Percentiles rank a stretch among this genome's conserved stretches.
Evolutionary conservation across 495 filamentous ascomycete genomes (phyloP).

Genomic region (Neurospora sp.): DNA sequence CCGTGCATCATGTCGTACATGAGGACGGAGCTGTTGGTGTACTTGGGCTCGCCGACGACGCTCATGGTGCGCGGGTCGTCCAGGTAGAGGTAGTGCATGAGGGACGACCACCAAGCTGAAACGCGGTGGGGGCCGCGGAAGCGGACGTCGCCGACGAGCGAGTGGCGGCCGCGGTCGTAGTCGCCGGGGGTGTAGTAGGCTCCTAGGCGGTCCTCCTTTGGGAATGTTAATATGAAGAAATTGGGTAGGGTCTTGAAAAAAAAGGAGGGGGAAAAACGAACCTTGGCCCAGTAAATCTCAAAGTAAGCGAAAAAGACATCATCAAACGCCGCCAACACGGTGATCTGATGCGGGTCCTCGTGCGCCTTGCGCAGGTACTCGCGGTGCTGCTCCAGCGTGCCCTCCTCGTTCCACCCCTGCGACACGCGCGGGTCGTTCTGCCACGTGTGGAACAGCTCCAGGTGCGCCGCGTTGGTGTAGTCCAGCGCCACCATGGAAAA

Average conservation of each 20-base stretch:
- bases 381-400: slow-evolving; percentile 51
- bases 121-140: slow-evolving; percentile 57
- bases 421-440: slow-evolving; percentile 64
- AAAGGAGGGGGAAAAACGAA: slow-evolving; percentile 15
- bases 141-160: slow-evolving; percentile 52
- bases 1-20: slow-evolving; percentile 58
- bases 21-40: slow-evolving; percentile 48
- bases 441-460: slow-evolving; percentile 55
- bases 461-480: slow-evolving; percentile 40
- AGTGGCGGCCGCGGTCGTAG: slow-evolving; percentile 60
- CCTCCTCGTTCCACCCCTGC: slow-evolving; percentile 59
- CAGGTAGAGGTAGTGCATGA: slow-evolving; percentile 62
- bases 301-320: slow-evolving; percentile 55
- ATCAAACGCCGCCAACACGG: slow-evolving; percentile 52
- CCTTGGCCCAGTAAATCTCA: slow-evolving; percentile 65
- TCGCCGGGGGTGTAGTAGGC: slow-evolving; percentile 53
- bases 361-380: slow-evolving; percentile 51
- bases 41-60: slow-evolving; percentile 58
- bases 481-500: slow-evolving; percentile 58
- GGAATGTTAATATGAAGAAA: neutral
- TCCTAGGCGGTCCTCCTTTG: slow-evolving; percentile 57
- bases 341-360: slow-evolving; percentile 52
- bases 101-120: slow-evolving; percentile 56
- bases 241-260: neutral
- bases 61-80: slow-evolving; percentile 55